A percentile compares a stretch with the other conserved stretches of the same genome.
phyloP scores from a whole-genome alignment of 768 basidiomycete species.

The Coprinopsis marcescibilis region DNA sequence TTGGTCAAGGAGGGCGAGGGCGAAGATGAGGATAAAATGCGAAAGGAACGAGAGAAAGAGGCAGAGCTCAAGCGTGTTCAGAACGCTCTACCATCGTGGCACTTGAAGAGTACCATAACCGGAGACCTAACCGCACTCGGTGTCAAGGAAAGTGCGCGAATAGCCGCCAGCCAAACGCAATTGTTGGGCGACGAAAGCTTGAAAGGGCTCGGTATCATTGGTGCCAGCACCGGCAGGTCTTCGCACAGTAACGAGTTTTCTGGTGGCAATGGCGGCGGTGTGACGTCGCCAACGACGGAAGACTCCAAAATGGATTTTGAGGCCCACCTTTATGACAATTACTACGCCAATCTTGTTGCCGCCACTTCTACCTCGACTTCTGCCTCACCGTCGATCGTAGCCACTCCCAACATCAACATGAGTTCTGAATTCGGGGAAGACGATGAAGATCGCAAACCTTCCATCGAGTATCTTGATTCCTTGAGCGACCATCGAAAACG shows the following conservation, averaged over 20 bases:
- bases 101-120: constrained; percentile 91
- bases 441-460: constrained; percentile 66
- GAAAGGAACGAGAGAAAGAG: constrained; percentile 70
- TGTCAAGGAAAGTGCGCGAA: constrained; percentile 61
- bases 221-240: constrained; percentile 22
- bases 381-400: constrained; percentile 41
- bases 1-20: constrained; percentile 88
- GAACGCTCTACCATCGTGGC: constrained; percentile 92
- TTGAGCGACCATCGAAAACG: constrained; percentile 71
- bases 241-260: constrained; percentile 5
- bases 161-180: constrained; percentile 29
- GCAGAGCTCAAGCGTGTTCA: constrained; percentile 84
- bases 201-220: constrained; percentile 58
- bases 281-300: neutral
- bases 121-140: constrained; percentile 88
- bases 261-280: neutral
- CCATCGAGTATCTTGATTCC: constrained; percentile 59
- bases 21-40: constrained; percentile 74
- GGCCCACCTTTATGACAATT: constrained; percentile 53
- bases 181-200: constrained; percentile 60
- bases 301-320: neutral
- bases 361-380: constrained; percentile 49
- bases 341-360: constrained; percentile 73
- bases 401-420: constrained; percentile 55
- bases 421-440: constrained; percentile 51